A percentile compares a stretch with the other conserved stretches of the same genome.
Conservation (phyloP, 73 alveolate genomes). For the Urostyla sp. region DNA sequence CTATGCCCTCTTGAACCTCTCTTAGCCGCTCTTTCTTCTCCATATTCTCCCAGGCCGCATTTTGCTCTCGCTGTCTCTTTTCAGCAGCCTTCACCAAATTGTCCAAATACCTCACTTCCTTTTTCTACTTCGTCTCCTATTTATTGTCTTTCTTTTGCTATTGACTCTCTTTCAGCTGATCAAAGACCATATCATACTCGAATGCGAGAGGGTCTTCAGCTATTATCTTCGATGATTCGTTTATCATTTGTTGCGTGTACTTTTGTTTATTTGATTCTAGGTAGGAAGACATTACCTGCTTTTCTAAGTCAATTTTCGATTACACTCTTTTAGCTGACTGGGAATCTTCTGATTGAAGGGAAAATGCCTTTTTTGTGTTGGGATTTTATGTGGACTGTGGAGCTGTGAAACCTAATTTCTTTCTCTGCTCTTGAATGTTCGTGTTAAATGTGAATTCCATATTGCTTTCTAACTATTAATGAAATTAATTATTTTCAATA, state of each 20-base stretch:
- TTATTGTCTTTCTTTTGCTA: background rate
- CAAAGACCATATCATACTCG: slow-evolving; percentile 29
- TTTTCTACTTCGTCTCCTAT: background rate
- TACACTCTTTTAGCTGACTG: background rate
- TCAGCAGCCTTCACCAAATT: slow-evolving; percentile 18
- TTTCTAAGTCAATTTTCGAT: slow-evolving; percentile 13
- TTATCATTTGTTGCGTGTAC: background rate
- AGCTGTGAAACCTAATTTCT: no score
- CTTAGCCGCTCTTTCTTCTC: slow-evolving; percentile 41
- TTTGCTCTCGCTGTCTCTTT: slow-evolving; percentile 35
- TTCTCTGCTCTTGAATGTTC: no score
- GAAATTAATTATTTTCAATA: no score
- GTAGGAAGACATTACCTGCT: background rate
- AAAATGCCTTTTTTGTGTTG: no score
- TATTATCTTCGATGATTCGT: slow-evolving; percentile 14
- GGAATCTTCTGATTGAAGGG: background rate
- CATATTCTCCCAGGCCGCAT: slow-evolving; percentile 51
- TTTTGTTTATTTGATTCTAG: background rate
- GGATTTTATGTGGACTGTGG: no score
- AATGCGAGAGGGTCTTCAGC: slow-evolving; percentile 35
- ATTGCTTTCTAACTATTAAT: no score
- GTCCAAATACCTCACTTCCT: background rate
- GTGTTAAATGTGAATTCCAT: no score
- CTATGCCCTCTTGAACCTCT: slow-evolving; percentile 24
- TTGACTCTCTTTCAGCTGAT: slow-evolving; percentile 6